A percentile compares a stretch with the other conserved stretches of the same genome.
Evolutionary conservation across 2,329 filamentous ascomycete species (phyloP).

Genomic region (Epichloe coenophiala): DNA sequence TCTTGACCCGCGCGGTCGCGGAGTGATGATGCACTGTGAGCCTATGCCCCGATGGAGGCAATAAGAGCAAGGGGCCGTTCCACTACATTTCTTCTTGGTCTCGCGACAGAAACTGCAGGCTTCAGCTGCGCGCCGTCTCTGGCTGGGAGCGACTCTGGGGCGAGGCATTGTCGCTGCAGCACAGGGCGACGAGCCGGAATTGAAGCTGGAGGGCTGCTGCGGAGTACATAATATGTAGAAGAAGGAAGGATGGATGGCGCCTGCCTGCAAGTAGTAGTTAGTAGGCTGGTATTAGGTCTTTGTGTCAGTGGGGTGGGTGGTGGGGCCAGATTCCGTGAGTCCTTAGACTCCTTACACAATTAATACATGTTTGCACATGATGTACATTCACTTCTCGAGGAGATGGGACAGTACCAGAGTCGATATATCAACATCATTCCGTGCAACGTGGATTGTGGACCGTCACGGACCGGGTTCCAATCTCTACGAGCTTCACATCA

Average conservation of each 20-base stretch:
- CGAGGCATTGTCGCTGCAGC: constrained; percentile 29
- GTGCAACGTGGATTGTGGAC: constrained; percentile 11
- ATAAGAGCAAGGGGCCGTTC: constrained; percentile 31
- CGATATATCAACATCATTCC: too few species aligned
- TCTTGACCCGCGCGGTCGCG: constrained; percentile 16
- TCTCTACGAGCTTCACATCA: constrained; percentile 10
- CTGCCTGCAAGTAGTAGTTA: too few species aligned
- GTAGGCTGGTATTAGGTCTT: too few species aligned
- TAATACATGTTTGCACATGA: too few species aligned
- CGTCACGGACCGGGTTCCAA: constrained; percentile 10
- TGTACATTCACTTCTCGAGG: too few species aligned
- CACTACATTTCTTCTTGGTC: constrained; percentile 38
- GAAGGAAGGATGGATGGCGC: constrained; percentile 1
- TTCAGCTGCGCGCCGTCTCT: constrained; percentile 33
- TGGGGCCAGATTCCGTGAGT: too few species aligned
- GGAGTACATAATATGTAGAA: background rate
- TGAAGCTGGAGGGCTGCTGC: background rate
- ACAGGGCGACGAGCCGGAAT: background rate
- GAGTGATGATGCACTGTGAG: constrained; percentile 22
- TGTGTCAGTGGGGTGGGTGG: too few species aligned
- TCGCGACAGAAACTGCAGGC: constrained; percentile 34
- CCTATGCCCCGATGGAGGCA: constrained; percentile 30
- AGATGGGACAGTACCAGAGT: too few species aligned
- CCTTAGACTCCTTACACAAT: too few species aligned
- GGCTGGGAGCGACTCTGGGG: constrained; percentile 33